phyloP scores from a whole-genome alignment of 805 yeast genomes.

The Suhomyces sp. region DNA sequence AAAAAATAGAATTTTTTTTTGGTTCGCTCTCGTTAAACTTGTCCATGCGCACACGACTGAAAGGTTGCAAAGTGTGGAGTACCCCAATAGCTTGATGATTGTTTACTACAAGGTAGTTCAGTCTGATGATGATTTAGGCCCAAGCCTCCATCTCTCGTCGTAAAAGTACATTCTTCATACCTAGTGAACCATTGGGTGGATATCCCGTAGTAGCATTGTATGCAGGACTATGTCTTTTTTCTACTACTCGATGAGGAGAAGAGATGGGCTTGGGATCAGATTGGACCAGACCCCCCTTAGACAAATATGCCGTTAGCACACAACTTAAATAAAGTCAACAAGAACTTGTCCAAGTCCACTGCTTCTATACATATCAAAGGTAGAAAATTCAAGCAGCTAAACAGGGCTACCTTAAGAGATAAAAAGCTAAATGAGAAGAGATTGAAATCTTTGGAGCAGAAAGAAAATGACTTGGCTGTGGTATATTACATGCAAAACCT shows the following conservation, averaged over 20 bases:
- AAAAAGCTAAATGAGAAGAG: constrained; percentile 62
- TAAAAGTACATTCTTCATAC: neutral
- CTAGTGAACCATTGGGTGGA: neutral
- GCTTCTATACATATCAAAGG: constrained; percentile 81
- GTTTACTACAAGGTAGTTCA: neutral
- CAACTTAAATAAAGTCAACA: constrained; percentile 61
- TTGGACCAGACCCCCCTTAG: neutral
- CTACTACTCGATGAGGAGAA: neutral
- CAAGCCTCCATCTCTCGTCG: neutral
- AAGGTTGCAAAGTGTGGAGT: neutral
- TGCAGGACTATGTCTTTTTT: neutral
- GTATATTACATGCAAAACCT: constrained; percentile 57
- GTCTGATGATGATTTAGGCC: neutral
- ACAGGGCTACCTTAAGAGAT: constrained; percentile 85
- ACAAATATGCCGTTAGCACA: constrained; percentile 64
- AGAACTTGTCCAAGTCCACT: constrained; percentile 52
- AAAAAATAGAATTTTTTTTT: neutral
- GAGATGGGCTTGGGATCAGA: neutral
- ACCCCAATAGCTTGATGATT: neutral
- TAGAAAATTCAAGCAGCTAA: constrained; percentile 78
- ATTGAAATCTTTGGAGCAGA: constrained; percentile 53
- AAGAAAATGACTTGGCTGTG: constrained; percentile 58
- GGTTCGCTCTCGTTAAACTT: neutral
- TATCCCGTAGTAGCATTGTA: neutral
- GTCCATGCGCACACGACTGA: constrained; percentile 2